Conservation (phyloP, 2,329 filamentous ascomycete species). For the Aspergillus fischeri region DNA sequence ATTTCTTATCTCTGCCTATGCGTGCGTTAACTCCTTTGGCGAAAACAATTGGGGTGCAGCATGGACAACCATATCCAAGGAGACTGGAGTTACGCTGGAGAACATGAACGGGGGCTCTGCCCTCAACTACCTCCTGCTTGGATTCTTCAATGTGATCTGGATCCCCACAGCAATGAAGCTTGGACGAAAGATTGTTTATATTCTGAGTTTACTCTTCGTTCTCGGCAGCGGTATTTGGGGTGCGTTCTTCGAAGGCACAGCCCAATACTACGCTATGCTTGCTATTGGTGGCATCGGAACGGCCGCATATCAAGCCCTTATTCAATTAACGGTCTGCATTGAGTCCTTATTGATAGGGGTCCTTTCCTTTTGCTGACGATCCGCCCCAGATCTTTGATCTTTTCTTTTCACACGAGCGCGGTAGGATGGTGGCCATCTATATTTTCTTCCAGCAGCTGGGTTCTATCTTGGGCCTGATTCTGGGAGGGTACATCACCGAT, state of each 20-base stretch:
- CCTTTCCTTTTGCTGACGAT: not conserved
- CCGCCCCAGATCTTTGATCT: slow-evolving; percentile 31
- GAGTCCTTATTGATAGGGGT: not conserved
- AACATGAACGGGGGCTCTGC: slow-evolving; percentile 42
- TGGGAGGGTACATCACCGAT: slow-evolving; percentile 34
- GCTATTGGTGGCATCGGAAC: slow-evolving; percentile 33
- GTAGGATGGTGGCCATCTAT: slow-evolving; percentile 34
- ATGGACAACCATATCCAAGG: slow-evolving; percentile 39
- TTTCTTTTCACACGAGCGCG: slow-evolving; percentile 38
- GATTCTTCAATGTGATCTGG: slow-evolving; percentile 41
- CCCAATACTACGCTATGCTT: slow-evolving; percentile 29
- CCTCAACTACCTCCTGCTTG: slow-evolving; percentile 39
- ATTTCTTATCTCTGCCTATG: slow-evolving; percentile 38
- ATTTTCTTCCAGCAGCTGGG: slow-evolving; percentile 40
- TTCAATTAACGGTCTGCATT: slow-evolving; percentile 32
- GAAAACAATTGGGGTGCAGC: slow-evolving; percentile 42
- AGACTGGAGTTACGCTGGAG: slow-evolving; percentile 35
- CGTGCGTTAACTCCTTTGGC: slow-evolving; percentile 39
- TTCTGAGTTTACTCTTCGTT: slow-evolving; percentile 31
- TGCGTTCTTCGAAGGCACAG: slow-evolving; percentile 21
- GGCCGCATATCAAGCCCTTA: slow-evolving; percentile 36
- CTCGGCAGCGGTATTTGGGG: slow-evolving; percentile 30
- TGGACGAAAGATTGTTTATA: slow-evolving; percentile 33
- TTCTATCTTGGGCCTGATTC: slow-evolving; percentile 35
- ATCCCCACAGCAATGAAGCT: slow-evolving; percentile 31